A percentile compares a stretch with the other conserved stretches of the same genome.
phyloP scores from a whole-genome alignment of 768 basidiomycete genomes.

The Suillus clintonianus region DNA sequence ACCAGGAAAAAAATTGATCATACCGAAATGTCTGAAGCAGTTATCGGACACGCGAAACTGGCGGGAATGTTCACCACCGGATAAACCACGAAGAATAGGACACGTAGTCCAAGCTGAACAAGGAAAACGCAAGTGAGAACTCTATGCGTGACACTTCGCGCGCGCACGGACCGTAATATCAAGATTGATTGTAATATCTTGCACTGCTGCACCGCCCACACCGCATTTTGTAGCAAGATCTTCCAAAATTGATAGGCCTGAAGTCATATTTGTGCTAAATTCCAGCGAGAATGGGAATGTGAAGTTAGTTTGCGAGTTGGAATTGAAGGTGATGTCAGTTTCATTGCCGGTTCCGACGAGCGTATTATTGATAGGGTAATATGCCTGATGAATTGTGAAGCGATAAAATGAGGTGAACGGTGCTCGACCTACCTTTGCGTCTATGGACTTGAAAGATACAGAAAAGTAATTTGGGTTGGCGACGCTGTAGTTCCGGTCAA shows the following conservation, averaged over 20 bases:
- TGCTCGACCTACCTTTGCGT: conserved; percentile 50
- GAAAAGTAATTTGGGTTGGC: conserved; percentile 82
- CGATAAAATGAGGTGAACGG: conserved; percentile 1
- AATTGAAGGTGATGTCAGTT: conserved; percentile 45
- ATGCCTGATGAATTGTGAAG: conserved; percentile 44
- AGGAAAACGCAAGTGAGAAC: conserved; percentile 7
- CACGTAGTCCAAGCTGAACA: conserved; percentile 59
- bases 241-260: conserved; percentile 51
- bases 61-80: conserved; percentile 65
- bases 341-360: conserved; percentile 64
- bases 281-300: conserved; percentile 74
- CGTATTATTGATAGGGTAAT: conserved; percentile 75
- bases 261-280: conserved; percentile 58
- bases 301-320: conserved; percentile 61
- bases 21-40: conserved; percentile 29
- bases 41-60: conserved; percentile 66
- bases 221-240: conserved; percentile 71
- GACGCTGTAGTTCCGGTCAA: conserved; percentile 50
- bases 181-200: conserved; percentile 61
- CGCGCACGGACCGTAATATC: conserved; percentile 56
- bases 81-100: conserved; percentile 65
- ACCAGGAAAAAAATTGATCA: background rate
- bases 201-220: conserved; percentile 41
- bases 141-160: conserved; percentile 5
- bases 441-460: conserved; percentile 64